phyloP scores from a whole-genome alignment of 2,329 filamentous ascomycete genomes.

The Pseudogymnoascus sp. region DNA sequence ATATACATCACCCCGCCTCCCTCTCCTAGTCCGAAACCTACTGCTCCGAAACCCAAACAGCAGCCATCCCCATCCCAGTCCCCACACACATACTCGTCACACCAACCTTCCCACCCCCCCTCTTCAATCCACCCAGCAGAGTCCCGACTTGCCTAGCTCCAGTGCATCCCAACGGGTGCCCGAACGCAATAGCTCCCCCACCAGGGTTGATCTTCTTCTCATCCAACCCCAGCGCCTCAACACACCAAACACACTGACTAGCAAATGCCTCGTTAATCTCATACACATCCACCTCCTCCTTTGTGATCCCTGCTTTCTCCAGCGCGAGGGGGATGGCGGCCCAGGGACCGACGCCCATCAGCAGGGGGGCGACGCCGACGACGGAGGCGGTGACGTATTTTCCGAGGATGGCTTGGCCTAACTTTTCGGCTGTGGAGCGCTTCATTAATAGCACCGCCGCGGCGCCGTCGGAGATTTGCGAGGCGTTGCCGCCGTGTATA shows the following conservation, averaged over 20 bases:
- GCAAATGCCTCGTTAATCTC: constrained; percentile 99
- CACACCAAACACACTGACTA: constrained; percentile 87
- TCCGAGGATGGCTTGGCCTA: constrained; percentile 82
- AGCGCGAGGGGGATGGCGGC: constrained; percentile 91
- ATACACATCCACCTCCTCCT: constrained; percentile 89
- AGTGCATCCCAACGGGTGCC: constrained; percentile 90
- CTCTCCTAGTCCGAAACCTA: too few relatives aligned
- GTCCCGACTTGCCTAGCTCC: constrained; percentile 91
- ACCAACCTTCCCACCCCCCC: constrained; percentile 76
- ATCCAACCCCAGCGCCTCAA: constrained; percentile 76
- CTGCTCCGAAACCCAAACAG: constrained; percentile 91
- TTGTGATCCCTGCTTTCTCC: constrained; percentile 74
- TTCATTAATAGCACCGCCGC: constrained; percentile 95
- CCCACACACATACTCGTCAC: constrained; percentile 95
- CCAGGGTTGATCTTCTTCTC: constrained; percentile 91
- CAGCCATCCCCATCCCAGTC: constrained; percentile 96
- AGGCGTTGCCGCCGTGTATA: constrained; percentile 95
- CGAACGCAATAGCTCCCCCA: constrained; percentile 92
- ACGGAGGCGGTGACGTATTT: constrained; percentile 83
- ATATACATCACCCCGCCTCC: neutral
- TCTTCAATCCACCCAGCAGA: constrained; percentile 77
- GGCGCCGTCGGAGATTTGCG: constrained; percentile 90
- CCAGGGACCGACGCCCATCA: constrained; percentile 95
- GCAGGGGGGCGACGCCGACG: constrained; percentile 80
- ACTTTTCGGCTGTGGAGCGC: constrained; percentile 77